Evolutionary conservation across 345 rosid species (phyloP), one percentile per base, ranked within the genome.

Genomic region (Heritiera littoralis): DNA sequence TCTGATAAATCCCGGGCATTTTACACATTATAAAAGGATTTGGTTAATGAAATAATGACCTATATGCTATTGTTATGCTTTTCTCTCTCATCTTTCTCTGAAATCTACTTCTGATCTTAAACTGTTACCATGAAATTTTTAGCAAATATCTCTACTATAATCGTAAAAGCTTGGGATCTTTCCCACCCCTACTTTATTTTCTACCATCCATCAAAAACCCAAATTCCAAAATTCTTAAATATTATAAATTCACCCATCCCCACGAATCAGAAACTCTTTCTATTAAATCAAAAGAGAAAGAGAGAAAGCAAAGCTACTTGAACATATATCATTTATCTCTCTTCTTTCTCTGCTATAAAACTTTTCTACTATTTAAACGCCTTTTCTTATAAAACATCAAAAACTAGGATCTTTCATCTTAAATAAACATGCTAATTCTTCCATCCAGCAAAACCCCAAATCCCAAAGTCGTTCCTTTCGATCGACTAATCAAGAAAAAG

Each of bases 381-480:
- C 23, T 30, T 46, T 20, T 28, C 66, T 28, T 61, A 40, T 30
- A 10, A 61, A 30, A 32, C 43, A 5, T 32, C 17, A 32, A 20
- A 45, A 48, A 70, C 7, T 9, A 23, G 58, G 58, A 70, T 70
- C 43, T 70, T 28, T 70, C 40, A 30, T 23, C 58, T 48, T 28
- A 49, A 2, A 49, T 8, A 28, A 70, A 48, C 59, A 70, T 28
- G 20, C 28, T 48, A 48, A 23, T 14, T 18, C 9, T 23, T 48
- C 58, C 5, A 48, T 13, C 58, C 6, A 70, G 28, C 74, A 70
- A 28, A 68, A 70, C 28, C 43, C 74, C 58, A 70, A 70, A 28
- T 49, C 59, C 30, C 74, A 46, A 28, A 28, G 23, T 46, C 54
- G 40, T 69, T 23, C 58, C 74, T 46, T 6, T 48, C 12, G n/a